Percentiles rank a stretch among this genome's conserved stretches.
These are phyloP conservation scores for Trapa bicornis DNA, from an alignment of 345 rosid species.

Conservation along the genomic window DNA sequence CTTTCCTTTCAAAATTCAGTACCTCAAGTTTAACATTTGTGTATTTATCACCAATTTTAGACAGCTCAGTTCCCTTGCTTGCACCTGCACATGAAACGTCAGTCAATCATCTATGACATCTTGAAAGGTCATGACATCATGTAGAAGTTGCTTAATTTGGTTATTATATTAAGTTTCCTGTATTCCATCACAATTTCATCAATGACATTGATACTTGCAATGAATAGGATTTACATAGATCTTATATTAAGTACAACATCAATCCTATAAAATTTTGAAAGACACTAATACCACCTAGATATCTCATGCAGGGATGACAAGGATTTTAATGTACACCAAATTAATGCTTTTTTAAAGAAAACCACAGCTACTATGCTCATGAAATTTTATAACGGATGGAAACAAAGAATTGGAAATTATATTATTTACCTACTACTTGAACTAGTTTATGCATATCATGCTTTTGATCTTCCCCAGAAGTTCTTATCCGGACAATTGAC, in stretches of 20 bases:
- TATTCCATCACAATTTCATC: too few species aligned
- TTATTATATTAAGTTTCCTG: too few species aligned
- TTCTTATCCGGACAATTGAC: conserved; percentile 67
- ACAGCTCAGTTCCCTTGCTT: conserved; percentile 40
- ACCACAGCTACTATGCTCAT: not conserved
- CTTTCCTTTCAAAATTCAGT: conserved; percentile 60
- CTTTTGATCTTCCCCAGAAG: conserved; percentile 55
- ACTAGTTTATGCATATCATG: conserved; percentile 72
- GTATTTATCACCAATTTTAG: conserved; percentile 48
- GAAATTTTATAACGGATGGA: not conserved
- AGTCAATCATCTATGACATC: not conserved
- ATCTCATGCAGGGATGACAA: too few species aligned
- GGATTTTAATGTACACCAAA: too few species aligned
- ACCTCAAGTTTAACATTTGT: conserved; percentile 61
- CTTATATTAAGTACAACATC: not conserved
- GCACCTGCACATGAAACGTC: conserved; percentile 36
- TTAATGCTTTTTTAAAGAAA: too few species aligned
- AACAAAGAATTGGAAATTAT: not conserved
- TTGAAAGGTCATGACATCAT: too few species aligned
- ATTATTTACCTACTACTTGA: conserved; percentile 67
- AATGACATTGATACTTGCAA: too few species aligned
- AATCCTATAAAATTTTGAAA: not conserved
- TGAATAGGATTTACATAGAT: not conserved
- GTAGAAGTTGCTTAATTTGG: too few species aligned
- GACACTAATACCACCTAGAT: not conserved